Base-by-base conservation (phyloP, 768 basidiomycete genomes). In the Lactarius sanguifluus region DNA sequence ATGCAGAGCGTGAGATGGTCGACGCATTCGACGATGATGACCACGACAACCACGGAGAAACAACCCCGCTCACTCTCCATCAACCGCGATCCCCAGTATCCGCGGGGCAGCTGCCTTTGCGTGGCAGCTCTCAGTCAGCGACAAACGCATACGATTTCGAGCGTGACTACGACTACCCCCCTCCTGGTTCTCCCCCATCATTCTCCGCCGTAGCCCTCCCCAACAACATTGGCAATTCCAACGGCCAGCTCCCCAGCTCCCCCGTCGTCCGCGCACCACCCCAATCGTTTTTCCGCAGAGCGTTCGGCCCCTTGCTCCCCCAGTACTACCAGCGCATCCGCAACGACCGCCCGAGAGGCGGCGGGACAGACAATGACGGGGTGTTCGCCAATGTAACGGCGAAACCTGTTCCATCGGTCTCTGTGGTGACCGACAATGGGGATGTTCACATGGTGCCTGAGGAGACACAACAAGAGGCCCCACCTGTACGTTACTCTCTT, bases 351-450 rank as follows among this genome's bases (percentile, higher is more conserved):
- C 72, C 70, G 25, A 64, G 67, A n/a, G 92, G 92, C 38, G 87
- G 88, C 8, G 92, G 91, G 0, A 81, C 79, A 20, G 86, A 93
- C 36, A 94, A 96, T 72, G 95, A 97, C 71, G 97, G 97, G 3
- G 96, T 98, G 10, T 99, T 98, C 73, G 88, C 91, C 36, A 99
- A 98, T 73, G 86, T 99, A 43, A 88, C 86, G 70, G 96, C 96
- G 1, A 97, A 97, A 75, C 96, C 97, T 1, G 72, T 69, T 12
- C 75, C 74, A 50, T 77, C 80, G 1, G 79, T 82, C 30, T 64
- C 83, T 61, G 72, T 86, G n/a, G 76, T 72, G 40, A 76, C 80
- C 25, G 82, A 82, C 41, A 77, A 87, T 71, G 89, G 89, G 5
- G 80, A 81, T 70, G 77, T 84, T 4, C 82, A 82, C 73, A 79